These are phyloP conservation scores for Fusarium pseudocircinatum DNA, from an alignment of 2,329 filamentous ascomycete species.

Conservation along the genomic window DNA sequence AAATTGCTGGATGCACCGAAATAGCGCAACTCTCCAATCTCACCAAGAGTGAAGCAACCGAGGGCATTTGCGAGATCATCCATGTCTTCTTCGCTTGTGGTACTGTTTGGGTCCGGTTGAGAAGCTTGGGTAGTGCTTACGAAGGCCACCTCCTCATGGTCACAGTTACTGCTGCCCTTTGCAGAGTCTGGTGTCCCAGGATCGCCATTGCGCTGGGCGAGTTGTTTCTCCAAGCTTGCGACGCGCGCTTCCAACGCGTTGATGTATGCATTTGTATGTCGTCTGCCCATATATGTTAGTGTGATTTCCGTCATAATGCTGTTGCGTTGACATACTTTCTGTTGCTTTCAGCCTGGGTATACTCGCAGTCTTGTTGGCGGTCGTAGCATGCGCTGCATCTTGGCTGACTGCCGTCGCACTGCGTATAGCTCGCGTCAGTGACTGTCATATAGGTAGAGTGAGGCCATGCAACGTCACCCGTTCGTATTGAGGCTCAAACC, in stretches of 20 bases:
- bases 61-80: background rate
- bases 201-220: background rate
- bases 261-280: constrained; percentile 7
- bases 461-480: background rate
- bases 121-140: background rate
- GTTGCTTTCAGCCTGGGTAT: constrained; percentile 6
- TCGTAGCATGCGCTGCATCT: constrained; percentile 3
- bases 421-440: background rate
- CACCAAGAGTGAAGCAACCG: constrained; percentile 1
- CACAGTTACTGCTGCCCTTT: background rate
- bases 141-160: background rate
- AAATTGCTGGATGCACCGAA: constrained; percentile 11
- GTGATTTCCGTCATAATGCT: fast-evolving
- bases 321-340: background rate
- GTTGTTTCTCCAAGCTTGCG: background rate
- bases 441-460: fast-evolving
- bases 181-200: background rate
- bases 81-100: background rate
- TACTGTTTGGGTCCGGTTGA: fast-evolving
- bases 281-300: background rate
- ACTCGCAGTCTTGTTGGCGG: constrained; percentile 2
- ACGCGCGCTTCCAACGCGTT: constrained; percentile 6
- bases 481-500: background rate
- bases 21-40: constrained; percentile 6
- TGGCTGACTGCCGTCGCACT: constrained; percentile 11